Evolutionary conservation across 306 rosid species (phyloP), one percentile per base, ranked within the genome.

Genomic region (Castanea crenata): DNA sequence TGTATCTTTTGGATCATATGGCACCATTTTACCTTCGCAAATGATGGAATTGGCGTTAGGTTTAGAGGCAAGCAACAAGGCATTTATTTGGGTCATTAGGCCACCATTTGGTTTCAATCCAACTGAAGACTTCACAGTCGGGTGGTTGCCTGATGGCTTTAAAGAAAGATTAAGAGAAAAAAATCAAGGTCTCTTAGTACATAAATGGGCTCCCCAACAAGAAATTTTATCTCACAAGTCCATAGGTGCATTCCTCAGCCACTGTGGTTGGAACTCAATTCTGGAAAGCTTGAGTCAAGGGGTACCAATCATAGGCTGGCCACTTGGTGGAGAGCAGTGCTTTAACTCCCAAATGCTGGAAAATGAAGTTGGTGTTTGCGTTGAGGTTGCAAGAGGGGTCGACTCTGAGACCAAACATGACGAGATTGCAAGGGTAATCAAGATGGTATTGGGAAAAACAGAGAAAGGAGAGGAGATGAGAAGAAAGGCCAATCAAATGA

Each of bases 191-290:
- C 54, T 49, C 5, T 12, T 49, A 49, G 0, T 49, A 49, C 54
- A 3, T 49, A 49, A 49, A 2, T 81, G 84, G 80, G 76, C 80
- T 25, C 84, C 84, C 8, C 74, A 70, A 27, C 21, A 75, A 7
- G 76, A 70, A 23, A 76, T 71, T 12, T 21, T 76, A 69, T 46
- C 73, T 6, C 77, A 76, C 6, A 49, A 8, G 55, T 32, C 73
- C 4, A 46, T 13, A 49, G 15, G 31, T 23, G 73, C 73, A 29
- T 76, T 81, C 55, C 13, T 76, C 65, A 75, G 72, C 69, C 84
- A 76, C 3, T 70, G 80, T 35, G 77, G 84, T 4, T 81, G 80
- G 80, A 76, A 76, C 14, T 81, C 78, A 6, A 25, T 55, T 10
- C 3, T 55, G 7, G 70, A 80, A 41, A 61, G 67, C 16, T 61